Percentiles rank a stretch among this genome's conserved stretches.
phyloP scores from a whole-genome alignment of 805 yeast genomes.

The Middelhovenomyces tepae region DNA sequence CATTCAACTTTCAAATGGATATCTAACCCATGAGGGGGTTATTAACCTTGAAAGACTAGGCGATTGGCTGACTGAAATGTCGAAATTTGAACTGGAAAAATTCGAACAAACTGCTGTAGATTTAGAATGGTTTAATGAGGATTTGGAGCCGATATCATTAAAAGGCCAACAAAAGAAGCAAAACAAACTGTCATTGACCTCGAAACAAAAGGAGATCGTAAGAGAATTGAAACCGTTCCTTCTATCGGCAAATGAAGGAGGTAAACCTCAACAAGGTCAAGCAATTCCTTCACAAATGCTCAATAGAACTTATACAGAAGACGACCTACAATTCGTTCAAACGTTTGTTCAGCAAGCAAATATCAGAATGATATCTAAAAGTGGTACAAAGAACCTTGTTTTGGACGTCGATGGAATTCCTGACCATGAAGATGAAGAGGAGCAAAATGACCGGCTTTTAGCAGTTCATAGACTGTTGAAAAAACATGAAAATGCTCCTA shows the following conservation, averaged over 20 bases:
- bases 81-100: constrained; percentile 73
- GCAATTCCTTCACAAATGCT: constrained; percentile 15
- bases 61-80: constrained; percentile 64
- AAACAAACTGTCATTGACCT: constrained; percentile 48
- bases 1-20: constrained; percentile 66
- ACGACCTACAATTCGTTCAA: constrained; percentile 18
- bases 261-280: constrained; percentile 10
- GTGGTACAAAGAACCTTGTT: constrained; percentile 11
- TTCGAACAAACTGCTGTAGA: constrained; percentile 78
- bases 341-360: constrained; percentile 22
- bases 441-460: constrained; percentile 47
- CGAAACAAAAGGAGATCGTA: constrained; percentile 61
- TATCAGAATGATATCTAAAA: constrained; percentile 15
- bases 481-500: constrained; percentile 28
- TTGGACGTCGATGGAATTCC: constrained; percentile 59
- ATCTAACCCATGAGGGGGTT: constrained; percentile 72
- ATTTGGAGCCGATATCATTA: constrained; percentile 41
- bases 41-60: constrained; percentile 68
- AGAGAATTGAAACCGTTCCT: constrained; percentile 37
- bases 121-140: constrained; percentile 84
- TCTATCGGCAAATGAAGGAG: constrained; percentile 23
- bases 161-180: constrained; percentile 43
- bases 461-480: constrained; percentile 44
- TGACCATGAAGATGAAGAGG: constrained; percentile 52
- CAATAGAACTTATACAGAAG: constrained; percentile 2